phyloP scores from a whole-genome alignment of 352 stramenopile species.

The Pelagophyceae sp. region DNA sequence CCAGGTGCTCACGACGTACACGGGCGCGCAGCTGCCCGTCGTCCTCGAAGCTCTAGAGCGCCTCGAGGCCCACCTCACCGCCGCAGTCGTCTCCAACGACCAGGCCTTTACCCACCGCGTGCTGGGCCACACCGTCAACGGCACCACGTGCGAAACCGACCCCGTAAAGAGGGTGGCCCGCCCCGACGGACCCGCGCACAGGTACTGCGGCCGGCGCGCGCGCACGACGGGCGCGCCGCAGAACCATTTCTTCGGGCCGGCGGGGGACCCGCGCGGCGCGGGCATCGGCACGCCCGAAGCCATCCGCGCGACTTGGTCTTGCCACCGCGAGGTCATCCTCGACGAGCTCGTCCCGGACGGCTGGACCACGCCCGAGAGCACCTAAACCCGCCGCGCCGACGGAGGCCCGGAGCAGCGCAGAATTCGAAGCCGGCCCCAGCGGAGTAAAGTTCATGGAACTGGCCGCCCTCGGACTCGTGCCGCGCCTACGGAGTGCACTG shows the following conservation, averaged over 20 bases:
- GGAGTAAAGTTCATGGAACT: no score
- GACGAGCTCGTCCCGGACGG: slow-evolving; percentile 48
- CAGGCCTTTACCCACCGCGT: slow-evolving; percentile 81
- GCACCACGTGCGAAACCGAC: no score
- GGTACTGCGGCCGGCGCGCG: slow-evolving; percentile 89
- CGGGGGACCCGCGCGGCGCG: slow-evolving; percentile 84
- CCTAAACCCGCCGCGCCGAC: neutral
- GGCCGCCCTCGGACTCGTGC: no score
- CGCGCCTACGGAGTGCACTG: no score
- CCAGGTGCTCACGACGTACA: slow-evolving; percentile 87
- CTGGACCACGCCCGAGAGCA: neutral
- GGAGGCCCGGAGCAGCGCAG: no score
- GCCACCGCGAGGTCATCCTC: slow-evolving; percentile 93
- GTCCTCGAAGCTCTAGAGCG: slow-evolving; percentile 85
- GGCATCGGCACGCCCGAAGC: slow-evolving; percentile 95
- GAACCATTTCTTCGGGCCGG: slow-evolving; percentile 91
- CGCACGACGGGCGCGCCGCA: slow-evolving; percentile 84
- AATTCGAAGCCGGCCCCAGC: no score
- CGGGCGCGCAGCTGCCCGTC: slow-evolving; percentile 67
- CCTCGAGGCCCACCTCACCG: slow-evolving; percentile 93
- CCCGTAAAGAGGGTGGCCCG: no score
- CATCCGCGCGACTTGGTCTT: slow-evolving; percentile 96
- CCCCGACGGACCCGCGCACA: no score
- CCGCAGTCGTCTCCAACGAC: slow-evolving; percentile 94
- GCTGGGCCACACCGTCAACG: slow-evolving; percentile 94